Evolutionary conservation across 2,329 filamentous ascomycete genomes (phyloP), one percentile per base, ranked within the genome.

Genomic region (Aspergillus sp.): DNA sequence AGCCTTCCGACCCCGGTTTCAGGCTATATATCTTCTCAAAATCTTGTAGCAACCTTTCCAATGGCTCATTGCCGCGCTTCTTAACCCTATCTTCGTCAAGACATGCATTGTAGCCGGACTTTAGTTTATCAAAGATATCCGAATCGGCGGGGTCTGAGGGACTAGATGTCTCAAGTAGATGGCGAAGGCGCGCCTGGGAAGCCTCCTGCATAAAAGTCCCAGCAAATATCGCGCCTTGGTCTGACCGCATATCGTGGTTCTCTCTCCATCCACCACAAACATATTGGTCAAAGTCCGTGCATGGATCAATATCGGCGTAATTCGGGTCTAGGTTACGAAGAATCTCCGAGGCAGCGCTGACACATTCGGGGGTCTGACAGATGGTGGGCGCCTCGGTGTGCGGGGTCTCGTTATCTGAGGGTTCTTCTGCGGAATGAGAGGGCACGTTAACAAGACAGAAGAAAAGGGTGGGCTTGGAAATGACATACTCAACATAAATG

Each of bases 211-310:
- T 86, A 59, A 85, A 79, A 2, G 81, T 84, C 23, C 82, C 81
- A 2, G 86, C 84, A 59, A 86, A 88, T 35, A 81, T 81, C 63
- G 82, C 80, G 35, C 83, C 81, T 61, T 87, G 83, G 66, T 90
- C 88, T 3, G 84, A 76, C 3, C 87, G 82, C 57, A 90, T 81
- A 65, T 89, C 87, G 73, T 90, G 83, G 9, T 77, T 79, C 21
- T 84, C 78, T 52, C 82, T 78, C 83, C 87, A 90, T 11, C 87
- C 87, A 55, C 85, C 87, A 64, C 88, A 90, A 19, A 86, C 85
- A 56, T 86, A 81, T 68, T 86, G 78, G 59, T 89, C 85, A 59
- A 91, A 91, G 66, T 90, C 74, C n/a, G 79, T 82, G 65, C 88
- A 91, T 1, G 88, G 84, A 67, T 90, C 86, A 40, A 90, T 76